Conservation (phyloP, 192 early-diverging fungal species). For the Pilaira anomala region DNA sequence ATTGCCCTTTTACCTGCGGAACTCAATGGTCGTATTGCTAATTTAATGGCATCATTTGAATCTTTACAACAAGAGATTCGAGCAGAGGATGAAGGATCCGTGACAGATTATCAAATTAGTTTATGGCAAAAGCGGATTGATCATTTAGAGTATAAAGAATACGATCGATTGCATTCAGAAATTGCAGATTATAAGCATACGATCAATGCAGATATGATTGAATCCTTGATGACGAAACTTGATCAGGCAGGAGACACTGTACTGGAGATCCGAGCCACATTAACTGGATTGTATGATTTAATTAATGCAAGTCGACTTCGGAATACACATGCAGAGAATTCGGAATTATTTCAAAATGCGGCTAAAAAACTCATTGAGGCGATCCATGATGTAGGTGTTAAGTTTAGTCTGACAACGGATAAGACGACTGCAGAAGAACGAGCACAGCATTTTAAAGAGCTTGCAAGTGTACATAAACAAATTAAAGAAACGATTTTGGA, state of each 20-base stretch:
- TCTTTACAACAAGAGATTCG: conserved; percentile 9
- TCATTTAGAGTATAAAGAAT: conserved; percentile 16
- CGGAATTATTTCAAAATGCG: neutral
- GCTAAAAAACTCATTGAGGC: neutral
- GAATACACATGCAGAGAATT: conserved; percentile 19
- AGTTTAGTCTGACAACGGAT: conserved; percentile 2
- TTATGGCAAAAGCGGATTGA: conserved; percentile 29
- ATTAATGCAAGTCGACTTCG: conserved; percentile 15
- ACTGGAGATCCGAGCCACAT: neutral
- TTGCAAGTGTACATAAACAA: conserved; percentile 1
- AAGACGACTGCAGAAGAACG: neutral
- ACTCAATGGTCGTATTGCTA: conserved; percentile 5
- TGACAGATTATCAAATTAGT: conserved; percentile 19
- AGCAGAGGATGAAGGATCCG: neutral
- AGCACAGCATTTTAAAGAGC: neutral
- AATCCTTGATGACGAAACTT: neutral
- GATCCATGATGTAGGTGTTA: neutral
- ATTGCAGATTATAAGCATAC: conserved; percentile 6
- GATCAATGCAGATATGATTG: neutral
- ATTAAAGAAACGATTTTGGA: conserved; percentile 6
- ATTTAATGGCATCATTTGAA: conserved; percentile 5
- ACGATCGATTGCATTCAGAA: conserved; percentile 12
- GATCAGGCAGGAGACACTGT: conserved; percentile 18
- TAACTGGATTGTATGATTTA: conserved; percentile 15
- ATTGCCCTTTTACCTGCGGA: conserved; percentile 15